These are phyloP conservation scores for Sordaria brevicollis DNA, from an alignment of 495 filamentous ascomycete species.

Conservation along the genomic window DNA sequence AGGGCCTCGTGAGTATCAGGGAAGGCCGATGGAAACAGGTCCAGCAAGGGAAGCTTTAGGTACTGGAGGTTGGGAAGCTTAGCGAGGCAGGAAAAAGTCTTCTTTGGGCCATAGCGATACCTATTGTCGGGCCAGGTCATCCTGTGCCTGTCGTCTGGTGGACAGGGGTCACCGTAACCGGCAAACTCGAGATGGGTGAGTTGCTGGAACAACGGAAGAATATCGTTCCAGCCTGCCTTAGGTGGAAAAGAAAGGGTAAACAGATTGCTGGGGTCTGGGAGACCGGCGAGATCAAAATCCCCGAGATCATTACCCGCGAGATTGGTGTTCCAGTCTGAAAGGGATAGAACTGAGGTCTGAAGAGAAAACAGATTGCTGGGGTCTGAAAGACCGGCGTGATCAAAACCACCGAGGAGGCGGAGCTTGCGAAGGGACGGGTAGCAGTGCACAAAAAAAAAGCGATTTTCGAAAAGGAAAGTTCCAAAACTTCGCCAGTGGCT, in stretches of 20 bases:
- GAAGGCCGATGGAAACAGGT: neutral
- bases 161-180: neutral
- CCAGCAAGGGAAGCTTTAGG: neutral
- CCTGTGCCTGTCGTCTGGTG: neutral
- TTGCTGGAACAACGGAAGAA: neutral
- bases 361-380: neutral
- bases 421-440: neutral
- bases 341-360: no score
- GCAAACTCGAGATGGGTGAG: neutral
- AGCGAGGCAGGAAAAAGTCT: neutral
- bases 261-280: neutral
- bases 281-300: neutral
- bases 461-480: no score
- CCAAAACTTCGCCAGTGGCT: no score
- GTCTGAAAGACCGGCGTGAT: neutral
- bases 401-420: neutral
- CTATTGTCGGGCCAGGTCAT: neutral
- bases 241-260: no score
- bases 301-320: no score
- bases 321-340: no score
- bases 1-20: neutral
- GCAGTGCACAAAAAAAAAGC: neutral
- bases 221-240: neutral
- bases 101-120: neutral
- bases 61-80: neutral